Percentiles rank a stretch among this genome's conserved stretches.
These are phyloP conservation scores for Papiliotrema terrestris DNA, from an alignment of 1,284 basidiomycete genomes.

Conservation along the genomic window DNA sequence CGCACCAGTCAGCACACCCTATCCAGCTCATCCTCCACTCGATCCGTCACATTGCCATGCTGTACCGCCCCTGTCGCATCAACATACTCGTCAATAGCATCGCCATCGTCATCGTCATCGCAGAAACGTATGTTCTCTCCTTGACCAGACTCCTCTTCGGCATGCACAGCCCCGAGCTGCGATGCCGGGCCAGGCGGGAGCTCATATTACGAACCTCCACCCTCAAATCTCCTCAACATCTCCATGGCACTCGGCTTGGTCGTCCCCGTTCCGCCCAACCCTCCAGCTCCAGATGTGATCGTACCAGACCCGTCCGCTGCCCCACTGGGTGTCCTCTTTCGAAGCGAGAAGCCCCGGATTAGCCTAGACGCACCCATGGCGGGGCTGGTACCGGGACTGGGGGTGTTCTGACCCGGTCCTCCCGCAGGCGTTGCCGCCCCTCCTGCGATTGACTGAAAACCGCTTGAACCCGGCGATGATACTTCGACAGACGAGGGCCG, in stretches of 20 bases:
- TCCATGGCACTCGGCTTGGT: slow-evolving; percentile 23
- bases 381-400: slow-evolving; percentile 6
- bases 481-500: background rate
- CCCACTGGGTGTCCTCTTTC: background rate
- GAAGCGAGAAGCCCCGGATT: slow-evolving; percentile 2
- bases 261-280: too few relatives aligned
- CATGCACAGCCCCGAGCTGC: too few relatives aligned
- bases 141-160: too few relatives aligned
- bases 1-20: too few relatives aligned
- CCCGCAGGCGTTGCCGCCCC: background rate
- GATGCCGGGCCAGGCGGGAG: too few relatives aligned
- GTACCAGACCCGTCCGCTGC: background rate
- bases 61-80: too few relatives aligned
- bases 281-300: background rate
- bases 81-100: too few relatives aligned
- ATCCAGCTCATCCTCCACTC: too few relatives aligned
- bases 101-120: too few relatives aligned
- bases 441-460: background rate
- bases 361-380: slow-evolving; percentile 1
- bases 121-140: too few relatives aligned
- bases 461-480: slow-evolving; percentile 1
- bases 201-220: slow-evolving; percentile 3
- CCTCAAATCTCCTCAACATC: slow-evolving; percentile 25
- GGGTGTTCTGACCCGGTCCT: background rate
- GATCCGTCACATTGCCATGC: too few relatives aligned